A percentile compares a stretch with the other conserved stretches of the same genome.
These are phyloP conservation scores for Kodamaea ohmeri DNA, from an alignment of 1,139 yeast genomes.

Conservation along the genomic window DNA sequence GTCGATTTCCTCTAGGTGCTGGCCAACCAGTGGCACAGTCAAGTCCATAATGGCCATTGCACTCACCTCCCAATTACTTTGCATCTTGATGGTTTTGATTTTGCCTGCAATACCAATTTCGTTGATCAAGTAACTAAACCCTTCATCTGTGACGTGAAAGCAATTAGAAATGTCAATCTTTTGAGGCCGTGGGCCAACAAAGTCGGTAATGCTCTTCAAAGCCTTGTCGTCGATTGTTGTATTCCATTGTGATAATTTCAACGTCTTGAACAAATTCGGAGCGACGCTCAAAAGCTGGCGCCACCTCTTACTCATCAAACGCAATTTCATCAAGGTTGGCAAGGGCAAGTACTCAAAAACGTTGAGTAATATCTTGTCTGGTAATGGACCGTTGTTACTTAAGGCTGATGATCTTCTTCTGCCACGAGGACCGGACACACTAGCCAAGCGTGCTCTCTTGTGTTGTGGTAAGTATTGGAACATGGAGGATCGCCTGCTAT, in stretches of 20 bases:
- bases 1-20: slow-evolving; percentile 56
- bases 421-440: slow-evolving; percentile 29
- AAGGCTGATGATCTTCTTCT: slow-evolving; percentile 58
- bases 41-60: slow-evolving; percentile 81
- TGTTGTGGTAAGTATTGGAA: slow-evolving; percentile 54
- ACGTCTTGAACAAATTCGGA: slow-evolving; percentile 44
- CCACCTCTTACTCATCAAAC: slow-evolving; percentile 63
- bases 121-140: slow-evolving; percentile 66
- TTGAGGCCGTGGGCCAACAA: slow-evolving; percentile 67
- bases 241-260: slow-evolving; percentile 62
- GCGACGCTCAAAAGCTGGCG: slow-evolving; percentile 60
- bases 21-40: slow-evolving; percentile 63
- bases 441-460: slow-evolving; percentile 48
- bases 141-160: slow-evolving; percentile 73
- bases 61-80: slow-evolving; percentile 72
- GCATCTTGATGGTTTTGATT: slow-evolving; percentile 55
- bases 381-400: slow-evolving; percentile 51
- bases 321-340: slow-evolving; percentile 55
- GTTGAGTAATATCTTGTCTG: slow-evolving; percentile 53
- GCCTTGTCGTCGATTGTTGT: slow-evolving; percentile 58
- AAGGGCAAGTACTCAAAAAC: slow-evolving; percentile 53
- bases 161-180: slow-evolving; percentile 66
- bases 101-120: slow-evolving; percentile 67
- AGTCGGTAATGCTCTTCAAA: slow-evolving; percentile 57
- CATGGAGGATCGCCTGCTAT: slow-evolving; percentile 12